Evolutionary conservation across 2,329 filamentous ascomycete genomes (phyloP).

Genomic region (Hypoxylon sp.): DNA sequence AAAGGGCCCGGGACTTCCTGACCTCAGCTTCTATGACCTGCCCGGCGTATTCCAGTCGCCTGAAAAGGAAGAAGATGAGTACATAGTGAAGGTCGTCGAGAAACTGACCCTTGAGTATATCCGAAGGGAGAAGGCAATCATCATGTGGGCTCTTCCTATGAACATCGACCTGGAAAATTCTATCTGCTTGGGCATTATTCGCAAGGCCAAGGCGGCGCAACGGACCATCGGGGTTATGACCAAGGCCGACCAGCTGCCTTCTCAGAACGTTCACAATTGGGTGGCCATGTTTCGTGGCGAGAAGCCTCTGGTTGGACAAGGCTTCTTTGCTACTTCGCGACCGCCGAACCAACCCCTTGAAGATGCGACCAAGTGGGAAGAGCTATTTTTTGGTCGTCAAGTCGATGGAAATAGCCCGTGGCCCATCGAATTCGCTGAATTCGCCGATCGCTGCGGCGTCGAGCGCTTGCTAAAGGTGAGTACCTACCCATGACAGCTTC

Average conservation of each 20-base stretch:
- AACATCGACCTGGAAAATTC: slow-evolving; percentile 83
- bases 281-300: slow-evolving; percentile 71
- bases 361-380: slow-evolving; percentile 64
- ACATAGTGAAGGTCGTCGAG: slow-evolving; percentile 77
- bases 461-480: slow-evolving; percentile 57
- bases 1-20: slow-evolving; percentile 75
- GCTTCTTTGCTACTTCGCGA: slow-evolving; percentile 82
- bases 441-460: slow-evolving; percentile 64
- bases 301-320: slow-evolving; percentile 74
- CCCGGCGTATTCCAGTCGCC: slow-evolving; percentile 84
- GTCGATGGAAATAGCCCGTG: slow-evolving; percentile 54
- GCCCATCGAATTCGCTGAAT: slow-evolving; percentile 62
- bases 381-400: slow-evolving; percentile 62
- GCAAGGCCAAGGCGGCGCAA: slow-evolving; percentile 65
- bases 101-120: slow-evolving; percentile 80
- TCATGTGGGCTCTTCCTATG: slow-evolving; percentile 83
- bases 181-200: slow-evolving; percentile 74
- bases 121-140: slow-evolving; percentile 74
- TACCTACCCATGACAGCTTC: not conserved
- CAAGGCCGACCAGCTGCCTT: slow-evolving; percentile 79
- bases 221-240: slow-evolving; percentile 83
- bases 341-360: slow-evolving; percentile 68
- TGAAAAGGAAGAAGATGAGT: slow-evolving; percentile 72
- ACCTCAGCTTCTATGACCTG: slow-evolving; percentile 86
- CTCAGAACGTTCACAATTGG: slow-evolving; percentile 68